Evolutionary conservation across 2,329 filamentous ascomycete species (phyloP).

Genomic region (Trichophyton equinum): DNA sequence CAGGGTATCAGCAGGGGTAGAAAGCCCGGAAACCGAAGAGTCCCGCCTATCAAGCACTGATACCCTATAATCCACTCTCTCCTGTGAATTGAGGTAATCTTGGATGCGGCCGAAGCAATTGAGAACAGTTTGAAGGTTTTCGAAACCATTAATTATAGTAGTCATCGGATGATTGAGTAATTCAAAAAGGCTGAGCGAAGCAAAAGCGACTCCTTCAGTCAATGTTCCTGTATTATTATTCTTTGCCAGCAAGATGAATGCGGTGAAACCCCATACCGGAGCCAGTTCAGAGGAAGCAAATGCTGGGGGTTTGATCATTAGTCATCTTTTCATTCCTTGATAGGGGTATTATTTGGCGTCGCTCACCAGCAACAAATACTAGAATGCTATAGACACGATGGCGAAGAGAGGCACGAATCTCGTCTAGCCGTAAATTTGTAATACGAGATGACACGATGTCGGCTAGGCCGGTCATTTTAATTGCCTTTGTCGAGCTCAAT

Average conservation of each 20-base stretch:
- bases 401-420: constrained; percentile 3
- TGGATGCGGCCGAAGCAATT: background rate
- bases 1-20: background rate
- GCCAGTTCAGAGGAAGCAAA: background rate
- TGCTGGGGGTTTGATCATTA: background rate
- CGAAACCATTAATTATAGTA: background rate
- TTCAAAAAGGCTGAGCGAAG: constrained; percentile 1
- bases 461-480: background rate
- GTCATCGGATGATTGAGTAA: background rate
- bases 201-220: constrained; percentile 1
- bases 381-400: background rate
- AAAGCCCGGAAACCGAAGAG: background rate
- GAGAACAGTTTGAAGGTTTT: background rate
- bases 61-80: background rate
- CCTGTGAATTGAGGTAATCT: background rate
- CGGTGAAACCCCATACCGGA: background rate
- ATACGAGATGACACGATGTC: background rate
- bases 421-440: background rate
- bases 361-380: background rate
- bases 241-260: background rate
- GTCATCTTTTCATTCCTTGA: background rate
- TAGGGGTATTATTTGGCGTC: background rate
- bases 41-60: background rate
- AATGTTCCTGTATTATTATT: background rate
- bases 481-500: background rate